Evolutionary conservation across 2,329 filamentous ascomycete species (phyloP), one percentile per base, ranked within the genome.

Genomic region (Cercospora sojina): DNA sequence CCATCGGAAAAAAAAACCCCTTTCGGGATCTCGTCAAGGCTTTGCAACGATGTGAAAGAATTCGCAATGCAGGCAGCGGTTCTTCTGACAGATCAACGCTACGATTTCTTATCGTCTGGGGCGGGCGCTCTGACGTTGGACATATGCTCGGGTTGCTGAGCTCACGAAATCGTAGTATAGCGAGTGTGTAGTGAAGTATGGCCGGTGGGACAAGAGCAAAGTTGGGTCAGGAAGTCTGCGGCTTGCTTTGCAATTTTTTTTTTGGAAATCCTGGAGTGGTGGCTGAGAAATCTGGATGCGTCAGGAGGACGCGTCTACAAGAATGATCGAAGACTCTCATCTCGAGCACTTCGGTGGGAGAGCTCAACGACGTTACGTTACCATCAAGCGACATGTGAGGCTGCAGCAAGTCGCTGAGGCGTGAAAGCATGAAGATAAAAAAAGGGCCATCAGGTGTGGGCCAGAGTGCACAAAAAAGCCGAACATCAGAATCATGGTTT

Each of bases 121-220:
- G 12, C n/a, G n/a, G n/a, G n/a, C n/a, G 16, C 23, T 8, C 43
- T 61, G 59, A 59, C 57, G 1, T 59, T 59, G 57, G 57, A 59
- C 57, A 35, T 59, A 41, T 43, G 57, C 57, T n/a, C 32, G 41
- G 10, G 13, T 59, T 10, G 57, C 57, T 5, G 18, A 41, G 20
- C 29, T 43, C 27, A 25, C 35, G 12, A 27, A 27, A 43, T 41
- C 10, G 23, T 8, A 35, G 12, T 27, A 35, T 59, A 13, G 1
- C 18, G 9, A 35, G 41, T 25, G 41, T 25, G 57, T 35, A 41
- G 12, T 25, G 35, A 25, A 59, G 20, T 59, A n/a, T 25, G 16
- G 20, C 32, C n/a, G 41, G n/a, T 59, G 57, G 57, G 13, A n/a
- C 10, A 35, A 16, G 25, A 29, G 35, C n/a, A n/a, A n/a, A 25